Conservation (phyloP, 768 basidiomycete species). For the Termitomyces sp. region DNA sequence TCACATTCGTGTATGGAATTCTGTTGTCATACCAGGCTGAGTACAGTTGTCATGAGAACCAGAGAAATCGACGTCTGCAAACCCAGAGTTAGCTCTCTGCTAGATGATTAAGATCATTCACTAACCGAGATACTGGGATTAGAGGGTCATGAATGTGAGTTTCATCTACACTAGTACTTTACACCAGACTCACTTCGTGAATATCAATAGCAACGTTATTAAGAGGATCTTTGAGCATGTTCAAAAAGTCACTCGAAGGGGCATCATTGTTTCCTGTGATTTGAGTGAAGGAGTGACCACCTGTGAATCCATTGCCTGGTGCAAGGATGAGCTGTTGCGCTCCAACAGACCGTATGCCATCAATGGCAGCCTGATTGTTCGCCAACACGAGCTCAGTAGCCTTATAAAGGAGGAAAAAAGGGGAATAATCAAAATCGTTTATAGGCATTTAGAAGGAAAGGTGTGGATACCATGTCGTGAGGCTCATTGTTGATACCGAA, state of each 20-base stretch:
- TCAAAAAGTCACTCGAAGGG: constrained; percentile 41
- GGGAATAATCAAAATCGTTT: not conserved
- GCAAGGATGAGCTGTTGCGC: constrained; percentile 42
- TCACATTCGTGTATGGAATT: not conserved
- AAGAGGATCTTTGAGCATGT: constrained; percentile 35
- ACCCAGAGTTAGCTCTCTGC: not conserved
- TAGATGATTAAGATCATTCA: no score
- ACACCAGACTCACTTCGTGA: constrained; percentile 31
- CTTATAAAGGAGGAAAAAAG: constrained; percentile 14
- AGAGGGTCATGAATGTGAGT: not conserved
- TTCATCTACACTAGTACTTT: not conserved
- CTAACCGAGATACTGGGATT: constrained; percentile 5
- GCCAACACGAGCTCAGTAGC: constrained; percentile 36
- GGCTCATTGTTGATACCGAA: constrained; percentile 48
- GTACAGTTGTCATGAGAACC: constrained; percentile 38
- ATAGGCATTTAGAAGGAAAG: not conserved
- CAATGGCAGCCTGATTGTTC: constrained; percentile 43
- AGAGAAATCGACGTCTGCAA: constrained; percentile 38
- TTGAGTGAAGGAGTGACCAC: constrained; percentile 42
- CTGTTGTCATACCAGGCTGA: constrained; percentile 31
- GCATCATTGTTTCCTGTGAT: constrained; percentile 26
- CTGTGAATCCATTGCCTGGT: constrained; percentile 44
- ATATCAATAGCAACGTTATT: constrained; percentile 43
- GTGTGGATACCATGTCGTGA: constrained; percentile 34
- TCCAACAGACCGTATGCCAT: constrained; percentile 37